Base-by-base conservation (phyloP, 1,284 basidiomycete species). In the Rhodotorula sp. region DNA sequence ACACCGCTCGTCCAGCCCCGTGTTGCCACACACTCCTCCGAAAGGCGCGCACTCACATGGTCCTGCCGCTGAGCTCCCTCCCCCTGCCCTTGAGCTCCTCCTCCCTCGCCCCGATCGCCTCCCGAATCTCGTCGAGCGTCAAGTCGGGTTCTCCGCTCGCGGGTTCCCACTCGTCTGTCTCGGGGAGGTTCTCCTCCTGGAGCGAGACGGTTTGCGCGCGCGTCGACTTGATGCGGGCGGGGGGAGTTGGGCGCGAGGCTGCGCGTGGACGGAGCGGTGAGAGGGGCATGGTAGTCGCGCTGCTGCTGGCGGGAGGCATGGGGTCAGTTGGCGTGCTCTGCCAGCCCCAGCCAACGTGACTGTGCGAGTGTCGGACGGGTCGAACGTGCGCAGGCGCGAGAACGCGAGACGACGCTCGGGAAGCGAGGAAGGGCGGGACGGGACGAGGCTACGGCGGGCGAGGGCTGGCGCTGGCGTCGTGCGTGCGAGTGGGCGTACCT, bases 121-220 rank as follows among this genome's bases (percentile, higher is more conserved):
- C 68, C 44, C 65, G 56, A 50, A 75, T 62, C 64, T 75, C 65
- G 30, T 66, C 65, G 50, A 73, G 61, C 16, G 54, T 56, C 28
- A 71, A 50, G 10, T 57, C 65, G 9, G 74, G 71, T 28, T 73
- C 65, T 26, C 48, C 58, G 18, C 24, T 64, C 22, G 52, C 50
- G 28, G 74, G 74, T 31, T 75, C 74, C 74, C 74, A 75, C 4
- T 70, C 65, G 13, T 72, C 68, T 11, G 46, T 22, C 54, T 60
- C 61, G 24, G 64, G 56, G 24, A 59, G 31, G 44, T 59, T 55
- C 50, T 59, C 61, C 48, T 71, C 70, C 54, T 51, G 47, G 16
- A 74, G 47, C 26, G 65, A 65, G 51, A 74, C 64, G 26, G 64
- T 40, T 26, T 60, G 67, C 15, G 58, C 67, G 40, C 61, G 63